A percentile compares a stretch with the other conserved stretches of the same genome.
phyloP scores from a whole-genome alignment of 225 moss, liverwort and hornwort species.

The Climacium dendroides region DNA sequence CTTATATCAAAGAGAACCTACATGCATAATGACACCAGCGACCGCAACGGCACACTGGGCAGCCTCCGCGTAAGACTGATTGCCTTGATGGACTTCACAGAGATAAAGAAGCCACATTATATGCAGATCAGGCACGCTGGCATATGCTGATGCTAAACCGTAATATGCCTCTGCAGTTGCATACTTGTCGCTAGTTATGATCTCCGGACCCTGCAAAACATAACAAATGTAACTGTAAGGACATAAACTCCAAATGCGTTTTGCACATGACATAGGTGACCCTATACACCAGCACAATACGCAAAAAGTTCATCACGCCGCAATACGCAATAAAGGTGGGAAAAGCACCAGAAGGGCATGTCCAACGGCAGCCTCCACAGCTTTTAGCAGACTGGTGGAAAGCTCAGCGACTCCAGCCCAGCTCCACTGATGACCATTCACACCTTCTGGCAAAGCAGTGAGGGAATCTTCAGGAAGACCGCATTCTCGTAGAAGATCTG shows the following conservation, averaged over 20 bases:
- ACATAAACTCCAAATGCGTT: neutral
- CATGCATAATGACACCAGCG: slow-evolving; percentile 99
- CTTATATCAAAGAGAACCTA: neutral
- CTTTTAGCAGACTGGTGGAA: slow-evolving; percentile 57
- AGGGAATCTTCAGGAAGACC: slow-evolving; percentile 58
- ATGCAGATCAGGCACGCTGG: slow-evolving; percentile 91
- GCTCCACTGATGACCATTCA: slow-evolving; percentile 50
- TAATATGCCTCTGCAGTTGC: slow-evolving; percentile 91
- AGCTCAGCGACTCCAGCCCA: slow-evolving; percentile 78
- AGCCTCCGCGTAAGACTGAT: slow-evolving; percentile 93
- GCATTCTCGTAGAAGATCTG: slow-evolving; percentile 71
- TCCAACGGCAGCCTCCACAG: slow-evolving; percentile 88
- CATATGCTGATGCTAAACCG: slow-evolving; percentile 82
- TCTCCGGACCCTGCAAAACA: slow-evolving; percentile 55
- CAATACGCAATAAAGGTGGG: neutral
- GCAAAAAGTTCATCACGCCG: neutral
- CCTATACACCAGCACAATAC: neutral
- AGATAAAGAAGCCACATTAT: slow-evolving; percentile 99
- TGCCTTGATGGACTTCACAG: slow-evolving; percentile 92
- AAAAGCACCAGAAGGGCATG: slow-evolving; percentile 74
- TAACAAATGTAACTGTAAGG: neutral
- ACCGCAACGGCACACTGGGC: slow-evolving; percentile 96
- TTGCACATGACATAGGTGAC: neutral
- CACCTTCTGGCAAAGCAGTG: slow-evolving; percentile 44
- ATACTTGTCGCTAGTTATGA: slow-evolving; percentile 70